Evolutionary conservation across 108 stramenopile species (phyloP).

Genomic region (Skeletonema costatum): DNA sequence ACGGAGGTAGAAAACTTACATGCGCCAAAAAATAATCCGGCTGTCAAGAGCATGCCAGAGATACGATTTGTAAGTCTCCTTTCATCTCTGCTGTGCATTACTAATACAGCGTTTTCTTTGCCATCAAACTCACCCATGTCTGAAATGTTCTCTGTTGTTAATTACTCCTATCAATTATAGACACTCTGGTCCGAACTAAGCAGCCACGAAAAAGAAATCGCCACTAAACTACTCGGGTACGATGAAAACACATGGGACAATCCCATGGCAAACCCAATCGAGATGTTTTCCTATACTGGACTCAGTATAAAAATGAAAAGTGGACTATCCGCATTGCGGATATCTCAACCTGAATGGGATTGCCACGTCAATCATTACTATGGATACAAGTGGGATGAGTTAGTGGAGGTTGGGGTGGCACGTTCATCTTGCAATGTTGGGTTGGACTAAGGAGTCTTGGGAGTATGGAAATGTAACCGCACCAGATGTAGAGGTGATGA

Average conservation of each 20-base stretch:
- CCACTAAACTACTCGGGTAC: neutral
- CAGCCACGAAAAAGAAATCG: neutral
- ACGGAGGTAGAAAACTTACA: neutral
- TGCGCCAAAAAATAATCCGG: neutral
- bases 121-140: neutral
- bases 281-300: neutral
- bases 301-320: neutral
- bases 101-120: no score
- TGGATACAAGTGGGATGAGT: neutral
- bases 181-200: neutral
- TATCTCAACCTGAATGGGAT: neutral
- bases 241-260: neutral
- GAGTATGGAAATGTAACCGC: neutral
- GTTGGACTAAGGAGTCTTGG: neutral
- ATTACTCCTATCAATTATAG: neutral
- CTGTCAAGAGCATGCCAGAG: neutral
- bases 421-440: neutral
- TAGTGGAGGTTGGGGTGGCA: neutral
- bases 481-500: neutral
- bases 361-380: conserved; percentile 8
- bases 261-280: neutral
- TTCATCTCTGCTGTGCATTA: neutral
- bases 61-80: neutral
- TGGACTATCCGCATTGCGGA: neutral
- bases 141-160: neutral